phyloP scores from a whole-genome alignment of 306 rosid species.

The Alnus rubra region DNA sequence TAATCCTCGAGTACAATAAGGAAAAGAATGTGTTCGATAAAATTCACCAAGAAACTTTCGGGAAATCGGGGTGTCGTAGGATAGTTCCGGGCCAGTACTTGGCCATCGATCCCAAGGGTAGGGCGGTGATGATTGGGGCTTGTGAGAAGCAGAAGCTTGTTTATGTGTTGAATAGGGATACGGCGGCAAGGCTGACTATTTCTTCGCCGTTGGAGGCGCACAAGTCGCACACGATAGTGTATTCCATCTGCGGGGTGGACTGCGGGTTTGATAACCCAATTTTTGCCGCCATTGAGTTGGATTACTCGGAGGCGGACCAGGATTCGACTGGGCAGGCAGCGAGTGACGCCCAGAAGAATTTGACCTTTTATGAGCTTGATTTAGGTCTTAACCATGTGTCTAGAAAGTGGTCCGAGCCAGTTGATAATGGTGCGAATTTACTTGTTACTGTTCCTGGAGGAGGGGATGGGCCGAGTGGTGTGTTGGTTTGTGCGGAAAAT shows the following conservation, averaged over 20 bases:
- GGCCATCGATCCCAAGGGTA: conserved; percentile 89
- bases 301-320: conserved; percentile 84
- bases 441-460: conserved; percentile 99
- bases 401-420: conserved; percentile 93
- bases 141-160: conserved; percentile 96
- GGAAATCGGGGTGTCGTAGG: conserved; percentile 88
- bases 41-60: conserved; percentile 92
- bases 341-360: conserved; percentile 74
- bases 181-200: conserved; percentile 88
- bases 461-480: conserved; percentile 96
- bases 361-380: conserved; percentile 92
- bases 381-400: conserved; percentile 93
- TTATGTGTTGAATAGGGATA: conserved; percentile 87
- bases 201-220: conserved; percentile 95
- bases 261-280: conserved; percentile 97
- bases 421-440: conserved; percentile 90
- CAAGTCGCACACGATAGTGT: conserved; percentile 82
- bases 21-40: conserved; percentile 87
- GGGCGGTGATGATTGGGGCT: conserved; percentile 97
- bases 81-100: conserved; percentile 92
- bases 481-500: conserved; percentile 92
- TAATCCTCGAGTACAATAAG: conserved; percentile 82
- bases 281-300: conserved; percentile 90
- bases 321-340: conserved; percentile 86
- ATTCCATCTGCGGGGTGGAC: conserved; percentile 88